Conservation (phyloP, 306 rosid species). For the Medicago ruthenica region DNA sequence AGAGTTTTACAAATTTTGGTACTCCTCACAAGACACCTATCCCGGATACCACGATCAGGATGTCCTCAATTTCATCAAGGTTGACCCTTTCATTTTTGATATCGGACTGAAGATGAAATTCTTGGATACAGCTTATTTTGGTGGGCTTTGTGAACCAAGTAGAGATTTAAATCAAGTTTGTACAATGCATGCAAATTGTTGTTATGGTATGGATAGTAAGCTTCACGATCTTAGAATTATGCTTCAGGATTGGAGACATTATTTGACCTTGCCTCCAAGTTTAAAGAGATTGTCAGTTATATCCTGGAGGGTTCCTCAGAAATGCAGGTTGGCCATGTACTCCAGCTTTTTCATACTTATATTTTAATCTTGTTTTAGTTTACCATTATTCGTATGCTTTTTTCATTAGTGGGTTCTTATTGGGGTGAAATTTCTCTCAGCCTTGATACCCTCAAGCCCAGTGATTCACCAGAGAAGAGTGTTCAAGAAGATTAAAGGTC, state of each 20-base stretch:
- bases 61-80: constrained; percentile 88
- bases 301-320: constrained; percentile 89
- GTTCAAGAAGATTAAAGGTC: constrained; percentile 44
- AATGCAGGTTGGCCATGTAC: constrained; percentile 64
- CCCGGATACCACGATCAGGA: constrained; percentile 96
- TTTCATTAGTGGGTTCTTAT: constrained; percentile 23
- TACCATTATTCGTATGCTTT: constrained; percentile 12
- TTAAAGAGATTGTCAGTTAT: constrained; percentile 58
- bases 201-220: constrained; percentile 80
- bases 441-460: constrained; percentile 54
- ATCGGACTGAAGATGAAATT: constrained; percentile 77
- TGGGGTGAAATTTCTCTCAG: constrained; percentile 49
- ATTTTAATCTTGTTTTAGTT: constrained; percentile 29
- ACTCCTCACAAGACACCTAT: constrained; percentile 65
- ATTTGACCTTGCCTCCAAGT: constrained; percentile 69
- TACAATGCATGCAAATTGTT: constrained; percentile 98
- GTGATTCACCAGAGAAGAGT: constrained; percentile 44
- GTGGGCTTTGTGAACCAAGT: constrained; percentile 97
- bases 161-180: constrained; percentile 84
- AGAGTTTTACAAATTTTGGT: constrained; percentile 85
- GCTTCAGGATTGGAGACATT: constrained; percentile 87
- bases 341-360: constrained; percentile 17
- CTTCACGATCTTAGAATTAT: constrained; percentile 80
- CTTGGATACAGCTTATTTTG: constrained; percentile 91
- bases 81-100: constrained; percentile 56